These are phyloP conservation scores for Leccinum pallidistipes DNA, from an alignment of 1,284 basidiomycete species.

Conservation along the genomic window DNA sequence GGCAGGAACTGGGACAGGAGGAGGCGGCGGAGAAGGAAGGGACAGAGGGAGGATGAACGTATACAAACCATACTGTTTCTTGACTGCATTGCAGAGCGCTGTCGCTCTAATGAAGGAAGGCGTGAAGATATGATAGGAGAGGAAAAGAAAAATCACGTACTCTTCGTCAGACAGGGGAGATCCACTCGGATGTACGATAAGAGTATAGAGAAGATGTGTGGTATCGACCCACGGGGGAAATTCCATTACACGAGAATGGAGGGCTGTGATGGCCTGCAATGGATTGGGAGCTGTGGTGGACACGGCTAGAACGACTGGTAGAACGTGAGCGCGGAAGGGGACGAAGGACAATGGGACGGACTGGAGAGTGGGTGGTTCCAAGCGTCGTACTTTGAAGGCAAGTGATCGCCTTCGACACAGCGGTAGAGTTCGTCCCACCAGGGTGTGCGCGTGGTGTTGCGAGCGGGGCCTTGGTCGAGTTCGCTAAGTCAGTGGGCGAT, in stretches of 20 bases:
- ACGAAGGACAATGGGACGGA: constrained; percentile 39
- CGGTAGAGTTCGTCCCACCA: constrained; percentile 83
- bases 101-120: constrained; percentile 49
- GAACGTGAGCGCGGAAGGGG: constrained; percentile 10
- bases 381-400: constrained; percentile 66
- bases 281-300: constrained; percentile 78
- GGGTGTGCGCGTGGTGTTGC: constrained; percentile 52
- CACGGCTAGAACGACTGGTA: constrained; percentile 70
- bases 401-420: constrained; percentile 72
- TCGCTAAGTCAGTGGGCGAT: constrained; percentile 71
- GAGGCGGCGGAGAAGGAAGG: constrained; percentile 59
- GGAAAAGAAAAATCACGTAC: constrained; percentile 44
- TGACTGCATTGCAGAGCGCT: constrained; percentile 77
- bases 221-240: constrained; percentile 78
- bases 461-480: constrained; percentile 42
- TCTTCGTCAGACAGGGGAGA: constrained; percentile 76
- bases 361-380: constrained; percentile 84
- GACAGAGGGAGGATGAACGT: constrained; percentile 64
- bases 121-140: constrained; percentile 7
- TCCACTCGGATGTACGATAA: constrained; percentile 70
- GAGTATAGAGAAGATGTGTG: constrained; percentile 64
- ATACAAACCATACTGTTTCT: constrained; percentile 79
- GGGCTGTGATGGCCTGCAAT: constrained; percentile 66
- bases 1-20: constrained; percentile 63
- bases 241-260: constrained; percentile 63